Base-by-base conservation (phyloP, 2,329 filamentous ascomycete genomes). In the Colletotrichum filicis region DNA sequence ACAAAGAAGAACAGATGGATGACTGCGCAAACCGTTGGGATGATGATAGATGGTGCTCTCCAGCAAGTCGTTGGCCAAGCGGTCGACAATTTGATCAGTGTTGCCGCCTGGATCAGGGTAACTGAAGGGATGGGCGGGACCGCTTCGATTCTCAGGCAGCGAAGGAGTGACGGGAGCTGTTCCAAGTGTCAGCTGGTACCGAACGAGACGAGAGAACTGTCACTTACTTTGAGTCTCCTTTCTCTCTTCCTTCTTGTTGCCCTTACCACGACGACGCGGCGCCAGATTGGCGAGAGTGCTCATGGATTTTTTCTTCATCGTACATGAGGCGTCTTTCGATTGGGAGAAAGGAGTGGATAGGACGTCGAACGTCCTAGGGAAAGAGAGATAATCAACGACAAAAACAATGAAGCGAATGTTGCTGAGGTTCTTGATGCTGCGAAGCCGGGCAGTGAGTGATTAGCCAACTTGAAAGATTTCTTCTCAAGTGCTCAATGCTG, bases 21-120 rank as follows among this genome's bases (percentile, higher is more conserved):
- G 70, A 46, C 73, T 74, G 28, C 65, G 65, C 24, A 74, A 62
- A 11, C 73, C 70, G 55, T 73, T 73, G 5, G 70, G 70, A 30
- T 70, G 70, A 14, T 55, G 59, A 63, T 46, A 62, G 5, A 67
- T 63, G 6, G 71, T 73, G 16, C 64, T 74, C 49, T 75, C 67
- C 4, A 75, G 32, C 26, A 75, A 67, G 3, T 58, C 67, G 26
- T 52, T 74, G 24, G 71, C 74, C 32, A 75, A 42, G 19, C 53
- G 71, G 53, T 75, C 67, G 37, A 74, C 26, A 5, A 56, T 71
- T 9, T 68, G 55, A n/a, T 59, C 28, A 16, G 26, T 28, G 65
- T 16, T 68, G 59, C 60, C 55, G 64, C 42, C 42, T 16, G 37
- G 59, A 12, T 49, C 32, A 32, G 59, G 12, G 5, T 28, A 19